phyloP scores from a whole-genome alignment of 345 rosid genomes.

The Ceriops decandra region DNA sequence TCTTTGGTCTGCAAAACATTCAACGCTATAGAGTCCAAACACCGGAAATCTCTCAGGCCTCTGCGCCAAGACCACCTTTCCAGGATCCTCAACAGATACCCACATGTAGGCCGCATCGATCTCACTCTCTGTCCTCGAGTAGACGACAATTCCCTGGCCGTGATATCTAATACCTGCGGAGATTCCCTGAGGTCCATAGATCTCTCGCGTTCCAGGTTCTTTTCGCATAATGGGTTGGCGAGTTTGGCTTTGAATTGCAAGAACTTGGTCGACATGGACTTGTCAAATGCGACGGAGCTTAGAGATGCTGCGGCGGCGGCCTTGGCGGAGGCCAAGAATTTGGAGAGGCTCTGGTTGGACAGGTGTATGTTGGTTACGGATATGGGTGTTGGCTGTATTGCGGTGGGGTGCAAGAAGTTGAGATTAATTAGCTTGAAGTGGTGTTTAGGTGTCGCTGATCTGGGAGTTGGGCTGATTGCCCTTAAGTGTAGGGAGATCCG shows the following conservation, averaged over 20 bases:
- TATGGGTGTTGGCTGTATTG: slow-evolving; percentile 64
- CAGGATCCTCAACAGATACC: slow-evolving; percentile 45
- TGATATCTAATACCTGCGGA: slow-evolving; percentile 26
- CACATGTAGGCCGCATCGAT: slow-evolving; percentile 39
- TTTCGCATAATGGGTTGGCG: slow-evolving; percentile 40
- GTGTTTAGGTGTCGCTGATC: slow-evolving; percentile 66
- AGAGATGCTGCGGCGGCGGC: slow-evolving; percentile 50
- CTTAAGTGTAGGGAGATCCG: slow-evolving; percentile 59
- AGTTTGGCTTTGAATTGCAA: slow-evolving; percentile 41
- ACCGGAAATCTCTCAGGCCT: slow-evolving; percentile 50
- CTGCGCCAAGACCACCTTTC: slow-evolving; percentile 50
- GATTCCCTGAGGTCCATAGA: slow-evolving; percentile 39
- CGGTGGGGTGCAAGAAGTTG: slow-evolving; percentile 61
- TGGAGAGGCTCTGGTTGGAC: slow-evolving; percentile 58
- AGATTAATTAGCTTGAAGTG: slow-evolving; percentile 55
- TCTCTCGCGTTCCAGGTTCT: slow-evolving; percentile 48
- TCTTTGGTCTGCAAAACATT: slow-evolving; percentile 54
- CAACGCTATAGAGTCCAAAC: slow-evolving; percentile 41
- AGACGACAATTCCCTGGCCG: slow-evolving; percentile 32
- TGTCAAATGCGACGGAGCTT: slow-evolving; percentile 38
- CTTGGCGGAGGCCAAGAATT: slow-evolving; percentile 48
- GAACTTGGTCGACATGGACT: slow-evolving; percentile 48
- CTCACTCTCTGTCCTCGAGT: slow-evolving; percentile 62
- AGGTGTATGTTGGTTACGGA: slow-evolving; percentile 66
- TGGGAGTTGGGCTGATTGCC: slow-evolving; percentile 59